Base-by-base conservation (phyloP, 306 rosid species). In the Castanea mollissima region DNA sequence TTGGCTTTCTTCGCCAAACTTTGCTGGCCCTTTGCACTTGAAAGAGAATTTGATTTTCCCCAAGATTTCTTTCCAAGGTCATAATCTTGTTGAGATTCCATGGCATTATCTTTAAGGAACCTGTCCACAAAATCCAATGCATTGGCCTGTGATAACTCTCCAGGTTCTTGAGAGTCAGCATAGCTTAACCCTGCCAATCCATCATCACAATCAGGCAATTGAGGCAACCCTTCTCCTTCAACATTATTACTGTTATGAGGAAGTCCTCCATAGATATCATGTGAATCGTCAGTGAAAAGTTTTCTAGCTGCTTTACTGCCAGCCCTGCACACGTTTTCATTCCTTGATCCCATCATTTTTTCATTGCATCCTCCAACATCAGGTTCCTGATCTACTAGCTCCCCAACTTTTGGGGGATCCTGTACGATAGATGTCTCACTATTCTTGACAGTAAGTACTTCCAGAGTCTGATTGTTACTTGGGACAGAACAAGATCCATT, bases 131-230 rank as follows among this genome's bases (percentile, higher is more conserved):
- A 88, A 74, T 93, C 85, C 73, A 96, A 91, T 76, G 99, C 99
- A 90, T 86, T 87, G 71, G 82, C 88, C 80, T 96, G 99, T 49
- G 96, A 85, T 44, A 89, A 81, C 32, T 91, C 92, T 67, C 96
- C 98, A 6, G 98, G 99, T 83, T 96, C 98, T 87, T 96, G 94
- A 87, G 97, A 93, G 75, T 88, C 86, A 71, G 77, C 69, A 79
- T 96, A 96, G 83, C 96, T 96, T 85, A 96, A 81, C 73, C 94
- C 93, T 51, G 82, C 91, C 73, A 84, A 69, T 52, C 81, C 90
- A 74, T 35, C 81, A 80, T 85, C 82, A 82, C 68, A 71, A 63
- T 82, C 68, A 68, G 92, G 86, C 81, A 88, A 74, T 65, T 77
- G 62, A 74, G 57, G 76, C 80, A 79, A 68, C 82, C 72, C 60